Evolutionary conservation across 1,139 yeast species (phyloP), one percentile per base, ranked within the genome.

Genomic region (Saccharomyces hybrid): DNA sequence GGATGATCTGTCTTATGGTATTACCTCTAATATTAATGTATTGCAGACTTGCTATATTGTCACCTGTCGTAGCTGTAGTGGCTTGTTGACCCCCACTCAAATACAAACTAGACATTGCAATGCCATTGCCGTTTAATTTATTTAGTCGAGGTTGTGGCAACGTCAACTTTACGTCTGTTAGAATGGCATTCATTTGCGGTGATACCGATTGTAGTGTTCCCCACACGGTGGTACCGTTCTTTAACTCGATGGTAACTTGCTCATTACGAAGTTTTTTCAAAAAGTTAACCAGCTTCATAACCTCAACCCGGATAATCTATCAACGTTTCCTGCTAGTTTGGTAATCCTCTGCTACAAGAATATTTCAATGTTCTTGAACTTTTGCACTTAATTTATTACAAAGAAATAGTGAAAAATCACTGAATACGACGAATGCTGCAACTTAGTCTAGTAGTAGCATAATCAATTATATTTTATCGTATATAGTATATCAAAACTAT

Each of bases 161-260:
- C 3, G 70, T 59, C 8, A 68, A 56, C 48, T 86, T 88, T 55
- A 89, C 95, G 61, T 86, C 88, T 63, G 88, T 85, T 61, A 93
- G 72, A 4, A 91, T 83, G 49, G 95, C 83, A 72, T 93, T 93
- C 99, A 93, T 93, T 62, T 88, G 82, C 34, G 97, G 97, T 4
- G 96, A 79, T 48, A 95, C 96, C 5, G 91, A 82, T 49, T 88
- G 80, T 46, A 93, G 73, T 0, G 87, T 81, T 0, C 91, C 91
- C 59, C 84, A 76, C 2, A 85, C 77, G 8, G 83, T 75, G 0
- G 90, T 82, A 32, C 98, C 98, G 70, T 93, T 90, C 70, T 93
- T 93, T 66, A 93, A 76, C 69, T 93, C 99, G 27, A 93, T 88
- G 53, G 95, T 93, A 6, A 93, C 93, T 49, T 91, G 84, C 72